Percentiles rank a stretch among this genome's conserved stretches.
These are phyloP conservation scores for Lichtheimia ramosa DNA, from an alignment of 371 early-diverging fungal species.

Conservation along the genomic window DNA sequence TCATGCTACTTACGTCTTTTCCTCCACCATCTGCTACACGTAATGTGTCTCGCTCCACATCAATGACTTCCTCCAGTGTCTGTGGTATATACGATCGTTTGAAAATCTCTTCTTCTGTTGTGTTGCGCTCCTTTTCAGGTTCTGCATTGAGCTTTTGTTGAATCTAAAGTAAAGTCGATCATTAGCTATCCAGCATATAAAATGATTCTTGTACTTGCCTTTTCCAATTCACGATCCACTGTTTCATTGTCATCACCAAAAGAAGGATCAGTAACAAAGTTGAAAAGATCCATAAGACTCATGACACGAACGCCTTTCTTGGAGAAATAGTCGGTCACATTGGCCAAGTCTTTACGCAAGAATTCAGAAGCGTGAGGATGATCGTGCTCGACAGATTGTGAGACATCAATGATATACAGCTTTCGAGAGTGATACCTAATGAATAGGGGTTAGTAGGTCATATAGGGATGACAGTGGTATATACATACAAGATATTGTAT, in stretches of 20 bases:
- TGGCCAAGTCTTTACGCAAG: constrained; percentile 93
- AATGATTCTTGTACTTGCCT: constrained; percentile 27
- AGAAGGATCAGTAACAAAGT: constrained; percentile 78
- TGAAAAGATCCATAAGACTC: constrained; percentile 86
- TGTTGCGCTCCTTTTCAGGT: constrained; percentile 36
- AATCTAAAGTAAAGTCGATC: constrained; percentile 20
- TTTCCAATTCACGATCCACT: constrained; percentile 69
- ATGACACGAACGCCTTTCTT: constrained; percentile 81
- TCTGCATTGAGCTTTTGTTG: constrained; percentile 36
- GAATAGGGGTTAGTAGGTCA: background rate
- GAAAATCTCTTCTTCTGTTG: constrained; percentile 89
- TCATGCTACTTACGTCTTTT: constrained; percentile 52
- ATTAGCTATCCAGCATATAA: background rate
- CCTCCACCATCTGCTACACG: constrained; percentile 73
- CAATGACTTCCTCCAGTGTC: constrained; percentile 88
- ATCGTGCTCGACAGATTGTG: constrained; percentile 98
- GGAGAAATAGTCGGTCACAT: constrained; percentile 95
- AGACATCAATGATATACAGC: constrained; percentile 98
- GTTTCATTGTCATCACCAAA: constrained; percentile 62
- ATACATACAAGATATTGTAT: constrained; percentile 93
- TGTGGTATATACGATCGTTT: constrained; percentile 91
- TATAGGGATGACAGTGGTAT: background rate
- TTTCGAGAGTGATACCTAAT: constrained; percentile 75
- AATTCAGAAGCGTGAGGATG: constrained; percentile 99
- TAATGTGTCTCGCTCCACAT: constrained; percentile 84